Evolutionary conservation across 2,329 filamentous ascomycete genomes (phyloP).

Genomic region (Akanthomyces lecanii): DNA sequence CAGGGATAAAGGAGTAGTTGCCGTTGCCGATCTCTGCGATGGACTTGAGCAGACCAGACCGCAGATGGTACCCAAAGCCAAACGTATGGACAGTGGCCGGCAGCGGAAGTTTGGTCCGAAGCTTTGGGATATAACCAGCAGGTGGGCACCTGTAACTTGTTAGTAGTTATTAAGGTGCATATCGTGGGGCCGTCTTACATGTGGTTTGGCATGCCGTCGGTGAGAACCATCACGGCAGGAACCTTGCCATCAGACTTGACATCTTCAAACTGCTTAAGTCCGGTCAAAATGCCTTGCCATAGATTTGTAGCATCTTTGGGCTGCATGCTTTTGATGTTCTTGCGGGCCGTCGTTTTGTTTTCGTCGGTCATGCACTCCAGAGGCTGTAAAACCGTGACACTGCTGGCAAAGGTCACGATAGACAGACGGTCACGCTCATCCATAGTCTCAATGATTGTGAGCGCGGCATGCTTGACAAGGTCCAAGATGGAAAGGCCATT

Average conservation of each 20-base stretch:
- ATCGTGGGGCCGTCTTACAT: slow-evolving; percentile 33
- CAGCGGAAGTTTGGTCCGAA: slow-evolving; percentile 38
- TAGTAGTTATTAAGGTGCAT: neutral
- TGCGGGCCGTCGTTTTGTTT: slow-evolving; percentile 41
- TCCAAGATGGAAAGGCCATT: slow-evolving; percentile 54
- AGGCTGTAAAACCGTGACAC: slow-evolving; percentile 40
- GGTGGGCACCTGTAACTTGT: slow-evolving; percentile 36
- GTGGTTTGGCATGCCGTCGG: slow-evolving; percentile 52
- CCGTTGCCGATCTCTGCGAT: slow-evolving; percentile 55
- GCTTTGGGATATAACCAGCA: slow-evolving; percentile 51
- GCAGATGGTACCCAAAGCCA: slow-evolving; percentile 33
- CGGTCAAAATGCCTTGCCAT: slow-evolving; percentile 53
- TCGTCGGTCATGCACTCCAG: slow-evolving; percentile 43
- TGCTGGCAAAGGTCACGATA: slow-evolving; percentile 50
- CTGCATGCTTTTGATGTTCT: slow-evolving; percentile 40
- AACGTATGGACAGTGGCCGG: slow-evolving; percentile 40
- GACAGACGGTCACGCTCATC: slow-evolving; percentile 51
- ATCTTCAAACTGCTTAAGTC: slow-evolving; percentile 44
- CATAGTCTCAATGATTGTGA: slow-evolving; percentile 54
- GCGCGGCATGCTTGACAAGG: slow-evolving; percentile 55
- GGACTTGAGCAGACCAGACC: slow-evolving; percentile 51
- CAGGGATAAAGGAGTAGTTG: slow-evolving; percentile 58
- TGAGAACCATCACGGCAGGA: slow-evolving; percentile 50
- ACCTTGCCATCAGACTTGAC: slow-evolving; percentile 32
- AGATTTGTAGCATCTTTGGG: slow-evolving; percentile 46